phyloP scores from a whole-genome alignment of 2,329 filamentous ascomycete genomes.

The Paecilomyces variotii region DNA sequence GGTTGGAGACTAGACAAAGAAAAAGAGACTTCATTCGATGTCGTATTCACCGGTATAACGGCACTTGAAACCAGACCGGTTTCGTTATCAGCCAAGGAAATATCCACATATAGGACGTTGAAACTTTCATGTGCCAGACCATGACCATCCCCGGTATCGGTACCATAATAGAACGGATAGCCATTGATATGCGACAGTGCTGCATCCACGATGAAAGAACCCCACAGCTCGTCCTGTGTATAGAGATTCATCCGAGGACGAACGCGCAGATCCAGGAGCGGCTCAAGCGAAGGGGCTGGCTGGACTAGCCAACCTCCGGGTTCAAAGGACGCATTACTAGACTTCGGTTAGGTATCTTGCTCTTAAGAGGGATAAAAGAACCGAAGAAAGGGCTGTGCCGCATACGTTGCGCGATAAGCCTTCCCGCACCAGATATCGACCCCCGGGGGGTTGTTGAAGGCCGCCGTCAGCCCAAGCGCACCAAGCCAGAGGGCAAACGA shows the following conservation, averaged over 20 bases:
- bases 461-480: not conserved
- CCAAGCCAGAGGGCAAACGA: not conserved
- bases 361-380: conserved; percentile 1
- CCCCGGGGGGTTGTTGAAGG: conserved; percentile 32
- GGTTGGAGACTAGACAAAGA: conserved; percentile 22
- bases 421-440: conserved; percentile 45
- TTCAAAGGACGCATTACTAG: conserved; percentile 39
- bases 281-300: conserved; percentile 27
- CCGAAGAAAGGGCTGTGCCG: not conserved
- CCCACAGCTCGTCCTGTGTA: conserved; percentile 31
- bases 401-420: conserved; percentile 35
- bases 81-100: conserved; percentile 14
- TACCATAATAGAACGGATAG: conserved; percentile 17
- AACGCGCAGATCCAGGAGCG: conserved; percentile 38
- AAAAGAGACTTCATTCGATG: conserved; percentile 28
- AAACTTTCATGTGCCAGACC: conserved; percentile 9
- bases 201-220: conserved; percentile 38
- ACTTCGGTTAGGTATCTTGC: not conserved
- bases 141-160: conserved; percentile 7
- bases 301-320: conserved; percentile 41
- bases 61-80: conserved; percentile 15
- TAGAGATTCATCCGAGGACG: conserved; percentile 43
- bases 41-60: conserved; percentile 29
- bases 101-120: conserved; percentile 21
- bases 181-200: conserved; percentile 33